These are phyloP conservation scores for Orychophragmus violaceus DNA, from an alignment of 345 rosid species.

Conservation along the genomic window DNA sequence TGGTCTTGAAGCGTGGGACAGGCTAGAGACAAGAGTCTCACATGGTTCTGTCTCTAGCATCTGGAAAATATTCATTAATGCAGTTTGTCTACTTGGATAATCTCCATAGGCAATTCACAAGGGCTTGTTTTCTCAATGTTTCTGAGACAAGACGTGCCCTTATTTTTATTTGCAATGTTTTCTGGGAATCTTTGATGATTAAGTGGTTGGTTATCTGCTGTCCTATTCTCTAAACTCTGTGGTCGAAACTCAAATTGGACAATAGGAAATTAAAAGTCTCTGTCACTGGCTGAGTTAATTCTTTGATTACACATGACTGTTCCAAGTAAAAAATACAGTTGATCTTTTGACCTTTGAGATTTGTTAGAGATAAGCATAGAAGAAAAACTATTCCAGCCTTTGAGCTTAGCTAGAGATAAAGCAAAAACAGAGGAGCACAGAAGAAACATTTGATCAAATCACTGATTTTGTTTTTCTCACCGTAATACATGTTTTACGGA, in stretches of 20 bases:
- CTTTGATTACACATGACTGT: no score
- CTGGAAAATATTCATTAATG: neutral
- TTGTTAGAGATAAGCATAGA: no score
- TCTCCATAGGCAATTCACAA: slow-evolving; percentile 3
- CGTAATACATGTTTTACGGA: neutral
- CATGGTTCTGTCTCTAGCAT: slow-evolving; percentile 21
- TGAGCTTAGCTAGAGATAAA: no score
- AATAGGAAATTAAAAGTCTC: no score
- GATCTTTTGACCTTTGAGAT: no score
- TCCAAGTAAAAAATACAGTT: no score
- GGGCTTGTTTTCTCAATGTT: slow-evolving; percentile 21
- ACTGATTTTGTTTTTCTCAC: no score
- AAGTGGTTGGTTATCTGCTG: neutral
- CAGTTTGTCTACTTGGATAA: neutral
- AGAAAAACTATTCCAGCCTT: no score
- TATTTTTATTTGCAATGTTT: neutral
- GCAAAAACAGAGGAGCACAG: no score
- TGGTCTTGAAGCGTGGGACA: slow-evolving; percentile 20
- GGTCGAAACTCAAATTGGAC: no score
- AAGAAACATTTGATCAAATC: no score
- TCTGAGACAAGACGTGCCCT: neutral
- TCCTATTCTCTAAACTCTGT: neutral
- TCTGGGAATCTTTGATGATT: neutral
- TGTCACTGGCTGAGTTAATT: no score
- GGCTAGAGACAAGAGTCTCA: neutral